Conservation (phyloP, 176 grass and related monocot species). For the Puccinellia tenuiflora region DNA sequence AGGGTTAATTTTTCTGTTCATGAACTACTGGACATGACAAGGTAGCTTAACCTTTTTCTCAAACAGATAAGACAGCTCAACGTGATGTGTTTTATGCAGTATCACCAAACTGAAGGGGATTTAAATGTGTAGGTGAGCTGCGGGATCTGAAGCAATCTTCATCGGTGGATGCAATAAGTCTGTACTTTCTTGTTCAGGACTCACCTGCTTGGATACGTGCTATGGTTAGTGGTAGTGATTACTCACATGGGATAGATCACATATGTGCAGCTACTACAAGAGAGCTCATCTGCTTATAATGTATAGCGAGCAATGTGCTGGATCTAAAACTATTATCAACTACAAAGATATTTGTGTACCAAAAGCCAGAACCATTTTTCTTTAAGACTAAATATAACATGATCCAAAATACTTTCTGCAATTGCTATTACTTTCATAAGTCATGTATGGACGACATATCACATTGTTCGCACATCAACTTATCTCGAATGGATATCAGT, state of each 20-base stretch:
- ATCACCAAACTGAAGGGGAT: background rate
- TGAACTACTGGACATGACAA: background rate
- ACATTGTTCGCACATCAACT: background rate
- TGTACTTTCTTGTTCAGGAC: background rate
- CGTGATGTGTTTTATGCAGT: background rate
- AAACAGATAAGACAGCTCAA: background rate
- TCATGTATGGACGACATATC: background rate
- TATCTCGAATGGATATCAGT: background rate
- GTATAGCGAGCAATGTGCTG: background rate
- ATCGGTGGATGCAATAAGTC: background rate
- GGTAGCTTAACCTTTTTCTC: background rate
- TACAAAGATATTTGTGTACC: background rate
- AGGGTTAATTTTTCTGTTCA: background rate
- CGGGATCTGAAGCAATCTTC: conserved; percentile 11
- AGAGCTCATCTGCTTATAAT: background rate
- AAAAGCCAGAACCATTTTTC: background rate
- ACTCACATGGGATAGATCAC: background rate
- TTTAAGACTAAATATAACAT: background rate
- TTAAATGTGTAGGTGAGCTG: conserved; percentile 2
- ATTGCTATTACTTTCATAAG: background rate
- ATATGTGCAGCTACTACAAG: background rate
- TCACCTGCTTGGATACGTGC: background rate
- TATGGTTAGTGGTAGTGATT: conserved; percentile 7
- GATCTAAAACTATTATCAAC: background rate
- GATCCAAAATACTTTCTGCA: background rate